phyloP scores from a whole-genome alignment of 129 eudicot genomes.

The sunflower (Helianthus annuus) region HanXRQr2.0-SUNRISE NC_035447.2:7992705-7993204 shows the following conservation, averaged over 20 bases:
- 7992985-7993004: constrained; percentile 12
- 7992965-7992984: constrained; percentile 24
- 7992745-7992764: no score
- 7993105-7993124: neutral
- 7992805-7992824: neutral
- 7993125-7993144: neutral
- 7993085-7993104: neutral
- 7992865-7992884: constrained; percentile 23
- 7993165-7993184: neutral
- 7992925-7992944: constrained; percentile 45
- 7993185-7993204: constrained; percentile 14
- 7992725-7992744: no score
- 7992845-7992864: constrained; percentile 32
- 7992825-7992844: neutral
- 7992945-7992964: constrained; percentile 18
- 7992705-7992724: no score
- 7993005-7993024: neutral
- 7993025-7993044: no score
- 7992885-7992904: constrained; percentile 34
- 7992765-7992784: neutral
- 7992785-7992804: neutral
- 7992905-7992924: constrained; percentile 37
- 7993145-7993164: constrained; percentile 15
- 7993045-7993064: neutral
- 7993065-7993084: neutral